Evolutionary conservation across 1,284 basidiomycete species (phyloP), one percentile per base, ranked within the genome.

Genomic region (Melampsora larici-populina): DNA sequence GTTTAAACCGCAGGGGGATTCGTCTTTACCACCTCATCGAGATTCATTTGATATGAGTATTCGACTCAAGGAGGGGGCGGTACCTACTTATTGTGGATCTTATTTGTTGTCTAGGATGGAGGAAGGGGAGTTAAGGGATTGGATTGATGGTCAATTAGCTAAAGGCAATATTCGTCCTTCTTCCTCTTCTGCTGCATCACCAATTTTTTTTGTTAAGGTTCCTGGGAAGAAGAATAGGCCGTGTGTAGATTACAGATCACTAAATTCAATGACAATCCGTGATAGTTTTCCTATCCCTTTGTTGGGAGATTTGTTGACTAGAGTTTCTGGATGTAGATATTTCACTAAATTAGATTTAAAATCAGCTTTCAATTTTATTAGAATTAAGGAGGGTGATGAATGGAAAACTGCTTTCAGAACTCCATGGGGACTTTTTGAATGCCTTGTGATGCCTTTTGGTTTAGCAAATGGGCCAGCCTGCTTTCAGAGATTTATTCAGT

Each of bases 401-500:
- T n/a, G n/a, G n/a, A n/a, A n/a, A n/a, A n/a, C n/a, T n/a, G n/a
- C n/a, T n/a, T n/a, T n/a, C n/a, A n/a, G n/a, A n/a, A n/a, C n/a
- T n/a, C n/a, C n/a, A n/a, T n/a, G n/a, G n/a, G n/a, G n/a, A n/a
- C n/a, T n/a, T n/a, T n/a, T 82, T 78, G 83, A 86, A 79, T 85
- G 80, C 73, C 73, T 81, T 1, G 84, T 86, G 21, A 84, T 87
- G 83, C 85, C 84, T 0, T 86, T 86, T 68, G 84, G 86, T 0
- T 80, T 86, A 3, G 84, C 82, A 60, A 87, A 86, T 78, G 84
- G 84, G 0, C 86, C 85, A 0, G 81, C 84, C 0, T 80, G 81
- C 0, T 84, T 85, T 79, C 84, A 85, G 72, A 70, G 76, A 24
- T 79, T 83, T 60, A 26, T 63, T 3, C 55, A 71, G 26, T 51